Evolutionary conservation across 108 stramenopile genomes (phyloP), one percentile per base, ranked within the genome.

Genomic region (Cyclostephanos tholiformis): DNA sequence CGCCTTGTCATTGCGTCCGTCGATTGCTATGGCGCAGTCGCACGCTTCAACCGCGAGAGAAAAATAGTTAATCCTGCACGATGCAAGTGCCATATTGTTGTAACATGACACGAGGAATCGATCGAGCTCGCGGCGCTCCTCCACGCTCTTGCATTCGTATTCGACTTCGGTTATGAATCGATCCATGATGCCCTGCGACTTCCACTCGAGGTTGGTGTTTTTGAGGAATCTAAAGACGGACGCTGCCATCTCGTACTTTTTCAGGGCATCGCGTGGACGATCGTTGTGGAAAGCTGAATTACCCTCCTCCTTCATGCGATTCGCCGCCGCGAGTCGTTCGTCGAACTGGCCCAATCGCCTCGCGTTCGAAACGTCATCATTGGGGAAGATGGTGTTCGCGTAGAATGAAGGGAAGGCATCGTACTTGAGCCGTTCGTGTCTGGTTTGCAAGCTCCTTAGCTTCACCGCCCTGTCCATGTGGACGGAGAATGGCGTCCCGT

Each of bases 391-490:
- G 25, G 83, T 71, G 49, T 83, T 77, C 52, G 76, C 71, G 61
- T 77, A 68, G 55, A 86, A 86, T 23, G 44, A 25, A 1, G 85
- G 85, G 55, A 58, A 69, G 11, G 30, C 23, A 23, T 84, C 82
- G 67, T 77, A 86, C 22, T 66, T 77, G 12, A 8, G 2, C 10
- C 82, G 66, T 23, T 67, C 53, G 14, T 67, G 56, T 5, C 51
- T 20, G 8, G 59, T 26, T 48, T 72, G 55, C 12, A 67, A 49
- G 5, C 57, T 69, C 58, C 84, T 86, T 59, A 86, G 58, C 76
- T 84, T 86, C 1, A 84, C 85, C 12, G 85, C 85, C 73, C 77
- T 73, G 19, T 86, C 75, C 80, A 86, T 77, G 17, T 84, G 60
- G 49, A 84, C 80, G 5, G 64, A 51, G 62, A 86, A 77, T 12